Evolutionary conservation across 108 stramenopile species (phyloP).

Genomic region (Seminavis robusta): DNA sequence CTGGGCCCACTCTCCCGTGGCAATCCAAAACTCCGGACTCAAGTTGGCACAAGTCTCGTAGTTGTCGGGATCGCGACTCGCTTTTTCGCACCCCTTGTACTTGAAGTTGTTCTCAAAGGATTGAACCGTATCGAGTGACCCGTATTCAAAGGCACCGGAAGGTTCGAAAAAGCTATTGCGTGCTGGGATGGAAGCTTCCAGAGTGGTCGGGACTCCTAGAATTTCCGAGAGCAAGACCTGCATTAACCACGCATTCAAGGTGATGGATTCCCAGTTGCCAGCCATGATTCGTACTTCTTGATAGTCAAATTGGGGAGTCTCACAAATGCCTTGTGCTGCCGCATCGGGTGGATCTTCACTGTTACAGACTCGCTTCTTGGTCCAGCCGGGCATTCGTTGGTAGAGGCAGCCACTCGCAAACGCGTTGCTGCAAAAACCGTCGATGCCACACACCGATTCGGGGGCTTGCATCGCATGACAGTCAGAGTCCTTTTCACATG

Average conservation of each 20-base stretch:
- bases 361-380: no score
- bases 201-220: conserved; percentile 23
- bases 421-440: conserved; percentile 24
- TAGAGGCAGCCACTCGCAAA: conserved; percentile 16
- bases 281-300: conserved; percentile 22
- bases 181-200: no score
- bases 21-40: conserved; percentile 26
- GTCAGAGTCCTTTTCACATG: no score
- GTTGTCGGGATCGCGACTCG: not conserved
- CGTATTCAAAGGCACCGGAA: conserved; percentile 10
- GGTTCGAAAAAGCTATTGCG: conserved; percentile 18
- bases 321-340: not conserved
- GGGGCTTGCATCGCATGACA: no score
- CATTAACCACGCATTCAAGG: conserved; percentile 17
- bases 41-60: conserved; percentile 36
- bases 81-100: not conserved
- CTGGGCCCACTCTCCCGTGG: conserved; percentile 1
- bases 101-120: not conserved
- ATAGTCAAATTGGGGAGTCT: conserved; percentile 7
- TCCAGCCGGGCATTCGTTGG: no score
- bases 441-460: no score
- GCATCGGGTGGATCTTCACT: no score
- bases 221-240: conserved; percentile 34
- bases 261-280: conserved; percentile 24
- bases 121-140: not conserved